A percentile compares a stretch with the other conserved stretches of the same genome.
Conservation (phyloP, 225 moss, liverwort and hornwort species). For the Pseudoscleropodium purum region DNA sequence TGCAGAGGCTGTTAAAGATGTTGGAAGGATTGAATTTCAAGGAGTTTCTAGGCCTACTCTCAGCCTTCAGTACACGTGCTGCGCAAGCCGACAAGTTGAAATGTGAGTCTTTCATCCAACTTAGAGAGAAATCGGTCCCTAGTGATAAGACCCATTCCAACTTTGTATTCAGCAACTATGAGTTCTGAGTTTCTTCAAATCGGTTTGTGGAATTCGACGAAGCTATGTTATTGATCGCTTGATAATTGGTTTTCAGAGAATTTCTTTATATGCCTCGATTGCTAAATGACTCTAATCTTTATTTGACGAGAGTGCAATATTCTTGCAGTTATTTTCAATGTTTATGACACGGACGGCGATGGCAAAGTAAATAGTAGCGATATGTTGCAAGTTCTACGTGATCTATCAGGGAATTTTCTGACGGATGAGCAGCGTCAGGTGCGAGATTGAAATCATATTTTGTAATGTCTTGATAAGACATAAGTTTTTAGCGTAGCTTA, state of each 20-base stretch:
- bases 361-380: conserved; percentile 74
- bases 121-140: neutral
- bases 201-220: neutral
- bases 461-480: neutral
- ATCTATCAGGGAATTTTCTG: conserved; percentile 75
- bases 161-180: neutral
- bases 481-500: neutral
- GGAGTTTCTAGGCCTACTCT: conserved; percentile 74
- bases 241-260: neutral
- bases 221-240: neutral
- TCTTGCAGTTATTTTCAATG: conserved; percentile 81
- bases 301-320: neutral
- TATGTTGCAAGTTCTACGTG: conserved; percentile 70
- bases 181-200: neutral
- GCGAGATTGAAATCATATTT: neutral
- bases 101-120: conserved; percentile 38
- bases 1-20: conserved; percentile 81
- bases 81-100: conserved; percentile 62
- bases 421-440: conserved; percentile 86
- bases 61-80: conserved; percentile 76
- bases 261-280: neutral
- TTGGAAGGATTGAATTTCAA: conserved; percentile 95
- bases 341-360: conserved; percentile 73
- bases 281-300: neutral
- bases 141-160: neutral